Base-by-base conservation (phyloP, 192 early-diverging fungal genomes). In the Coemansia sp. region DNA sequence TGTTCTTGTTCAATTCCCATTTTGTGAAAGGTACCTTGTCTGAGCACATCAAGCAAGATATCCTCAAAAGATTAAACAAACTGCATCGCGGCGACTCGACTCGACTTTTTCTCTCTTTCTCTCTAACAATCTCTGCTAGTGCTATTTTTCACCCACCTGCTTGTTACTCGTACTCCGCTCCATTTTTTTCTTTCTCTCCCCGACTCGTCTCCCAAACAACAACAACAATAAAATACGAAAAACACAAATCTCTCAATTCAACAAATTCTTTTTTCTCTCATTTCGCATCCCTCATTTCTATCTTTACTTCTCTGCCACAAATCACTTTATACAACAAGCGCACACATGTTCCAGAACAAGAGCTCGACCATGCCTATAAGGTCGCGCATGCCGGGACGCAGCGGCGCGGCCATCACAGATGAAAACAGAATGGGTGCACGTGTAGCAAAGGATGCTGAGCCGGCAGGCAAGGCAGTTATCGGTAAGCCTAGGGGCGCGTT, bases 281-380 rank as follows among this genome's bases (percentile, higher is more conserved):
- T 30, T 30, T 30, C 27, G 27, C 27, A 30, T 30, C 27, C n/a
- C 27, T 5, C 27, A 30, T 30, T 30, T 30, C 27, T 30, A 30
- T 7, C 27, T 30, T 30, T 7, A 30, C 27, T n/a, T n/a, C n/a
- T n/a, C n/a, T n/a, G n/a, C n/a, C n/a, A 30, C 27, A 30, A 30
- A 30, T 30, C 27, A 30, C 27, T 30, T 19, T 23, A 2, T 15
- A 1, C 41, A 39, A 15, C 39, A 33, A 15, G 40, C 51, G 39
- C 22, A 19, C 27, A 18, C 33, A 77, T 77, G 73, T 77, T 77
- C 47, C 75, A 78, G 45, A 78, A 72, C 62, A 78, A 71, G 61
- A 63, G 67, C 43, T 69, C 73, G 4, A 69, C 67, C 3, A 69
- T 76, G 62, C 52, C 66, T 17, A 25, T 69, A 40, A 67, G 73